Percentiles rank a stretch among this genome's conserved stretches.
phyloP scores from a whole-genome alignment of 2,329 filamentous ascomycete species.

The Coniochaeta pulveracea region DNA sequence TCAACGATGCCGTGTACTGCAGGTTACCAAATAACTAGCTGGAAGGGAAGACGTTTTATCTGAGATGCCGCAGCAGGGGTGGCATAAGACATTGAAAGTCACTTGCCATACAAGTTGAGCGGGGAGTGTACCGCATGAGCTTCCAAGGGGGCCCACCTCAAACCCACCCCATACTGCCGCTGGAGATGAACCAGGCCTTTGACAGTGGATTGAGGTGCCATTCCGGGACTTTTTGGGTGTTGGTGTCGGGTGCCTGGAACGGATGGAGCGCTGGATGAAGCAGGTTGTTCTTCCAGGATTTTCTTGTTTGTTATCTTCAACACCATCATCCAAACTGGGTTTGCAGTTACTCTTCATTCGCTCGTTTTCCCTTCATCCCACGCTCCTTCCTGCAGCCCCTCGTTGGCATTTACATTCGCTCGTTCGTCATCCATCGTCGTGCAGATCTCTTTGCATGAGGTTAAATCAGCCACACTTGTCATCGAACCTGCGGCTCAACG shows the following conservation, averaged over 20 bases:
- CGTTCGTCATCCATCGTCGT: not conserved
- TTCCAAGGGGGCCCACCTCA: no score
- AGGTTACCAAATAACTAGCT: no score
- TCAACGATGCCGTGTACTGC: not conserved
- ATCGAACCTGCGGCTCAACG: not conserved
- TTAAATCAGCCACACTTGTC: not conserved
- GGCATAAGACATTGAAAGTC: slow-evolving; percentile 1
- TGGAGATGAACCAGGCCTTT: no score
- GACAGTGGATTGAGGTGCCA: not conserved
- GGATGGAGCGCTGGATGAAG: not conserved
- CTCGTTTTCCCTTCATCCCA: no score
- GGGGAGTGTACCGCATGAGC: not conserved
- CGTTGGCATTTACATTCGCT: no score
- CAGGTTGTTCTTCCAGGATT: not conserved
- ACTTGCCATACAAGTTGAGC: not conserved
- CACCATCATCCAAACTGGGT: not conserved
- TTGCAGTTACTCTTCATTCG: no score
- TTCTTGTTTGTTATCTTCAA: not conserved
- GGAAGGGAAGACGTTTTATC: slow-evolving; percentile 4
- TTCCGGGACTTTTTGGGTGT: slow-evolving; percentile 3
- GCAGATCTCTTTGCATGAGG: not conserved
- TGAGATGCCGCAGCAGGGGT: not conserved
- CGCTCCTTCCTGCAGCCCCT: no score
- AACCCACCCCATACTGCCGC: no score
- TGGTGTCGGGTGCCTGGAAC: not conserved